These are phyloP conservation scores for Vanrija sp. DNA, from an alignment of 1,284 basidiomycete species.

Conservation along the genomic window DNA sequence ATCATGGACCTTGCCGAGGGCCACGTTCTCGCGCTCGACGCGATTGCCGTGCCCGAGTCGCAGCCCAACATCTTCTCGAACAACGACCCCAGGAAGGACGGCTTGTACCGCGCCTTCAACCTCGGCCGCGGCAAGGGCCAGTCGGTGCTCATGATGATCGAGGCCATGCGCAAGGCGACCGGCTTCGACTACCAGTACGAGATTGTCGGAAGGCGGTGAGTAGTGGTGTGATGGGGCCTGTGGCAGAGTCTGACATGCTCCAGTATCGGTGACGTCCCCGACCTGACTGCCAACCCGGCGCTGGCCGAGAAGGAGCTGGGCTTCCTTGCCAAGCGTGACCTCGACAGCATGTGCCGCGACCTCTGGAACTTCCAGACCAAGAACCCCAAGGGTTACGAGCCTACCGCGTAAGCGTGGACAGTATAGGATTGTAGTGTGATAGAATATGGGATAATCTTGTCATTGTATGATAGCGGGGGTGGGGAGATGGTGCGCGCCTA, in stretches of 20 bases:
- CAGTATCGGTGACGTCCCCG: slow-evolving; percentile 91
- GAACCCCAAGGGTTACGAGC: slow-evolving; percentile 69
- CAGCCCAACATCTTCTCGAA: slow-evolving; percentile 43
- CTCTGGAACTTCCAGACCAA: slow-evolving; percentile 90
- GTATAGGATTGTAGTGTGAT: background rate
- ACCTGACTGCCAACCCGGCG: slow-evolving; percentile 89
- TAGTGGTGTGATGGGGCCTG: slow-evolving; percentile 10
- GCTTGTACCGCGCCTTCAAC: slow-evolving; percentile 88
- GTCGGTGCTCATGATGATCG: slow-evolving; percentile 89
- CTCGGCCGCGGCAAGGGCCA: slow-evolving; percentile 89
- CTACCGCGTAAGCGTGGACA: slow-evolving; percentile 3
- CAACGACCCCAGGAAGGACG: slow-evolving; percentile 34
- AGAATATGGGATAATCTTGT: background rate
- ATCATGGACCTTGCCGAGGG: slow-evolving; percentile 92
- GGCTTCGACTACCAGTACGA: slow-evolving; percentile 63
- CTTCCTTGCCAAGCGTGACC: slow-evolving; percentile 75
- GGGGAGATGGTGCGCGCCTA: too few relatives aligned
- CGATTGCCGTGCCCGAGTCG: slow-evolving; percentile 49
- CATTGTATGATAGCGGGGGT: too few relatives aligned
- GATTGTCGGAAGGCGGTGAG: slow-evolving; percentile 81
- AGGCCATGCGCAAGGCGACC: slow-evolving; percentile 90
- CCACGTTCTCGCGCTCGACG: slow-evolving; percentile 87
- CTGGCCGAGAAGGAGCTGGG: slow-evolving; percentile 92
- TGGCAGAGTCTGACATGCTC: background rate
- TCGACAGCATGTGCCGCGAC: slow-evolving; percentile 86